Percentiles rank a stretch among this genome's conserved stretches.
These are phyloP conservation scores for Aechmea fasciata DNA, from an alignment of 176 grass and related monocot species.

Conservation along the genomic window DNA sequence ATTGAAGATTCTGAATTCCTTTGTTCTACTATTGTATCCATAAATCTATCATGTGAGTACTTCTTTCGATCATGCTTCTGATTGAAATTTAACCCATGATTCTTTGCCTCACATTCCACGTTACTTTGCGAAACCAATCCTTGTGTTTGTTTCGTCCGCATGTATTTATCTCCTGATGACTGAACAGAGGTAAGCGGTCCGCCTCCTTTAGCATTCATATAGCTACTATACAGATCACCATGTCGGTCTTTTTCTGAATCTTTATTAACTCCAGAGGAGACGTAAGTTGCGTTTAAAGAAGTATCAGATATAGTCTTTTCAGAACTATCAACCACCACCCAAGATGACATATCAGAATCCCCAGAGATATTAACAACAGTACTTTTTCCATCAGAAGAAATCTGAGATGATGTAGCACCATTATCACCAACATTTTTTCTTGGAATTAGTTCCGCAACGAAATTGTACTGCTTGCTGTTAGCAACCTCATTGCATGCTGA, in stretches of 20 bases:
- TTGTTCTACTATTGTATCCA: slow-evolving; percentile 35
- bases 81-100: slow-evolving; percentile 23
- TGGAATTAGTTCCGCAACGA: slow-evolving; percentile 38
- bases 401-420: slow-evolving; percentile 57
- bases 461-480: slow-evolving; percentile 75
- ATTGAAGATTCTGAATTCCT: slow-evolving; percentile 34
- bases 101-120: slow-evolving; percentile 34
- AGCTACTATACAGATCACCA: slow-evolving; percentile 39
- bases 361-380: slow-evolving; percentile 43
- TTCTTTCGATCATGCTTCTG: slow-evolving; percentile 57
- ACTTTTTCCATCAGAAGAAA: slow-evolving; percentile 45
- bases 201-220: slow-evolving; percentile 28
- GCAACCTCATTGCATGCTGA: slow-evolving; percentile 95
- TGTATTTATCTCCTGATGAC: slow-evolving; percentile 33
- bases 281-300: slow-evolving; percentile 28
- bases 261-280: slow-evolving; percentile 28
- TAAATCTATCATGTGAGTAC: slow-evolving; percentile 51
- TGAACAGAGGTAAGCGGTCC: slow-evolving; percentile 22
- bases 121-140: slow-evolving; percentile 24
- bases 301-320: slow-evolving; percentile 33
- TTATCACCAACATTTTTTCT: slow-evolving; percentile 57
- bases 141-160: slow-evolving; percentile 26
- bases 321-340: slow-evolving; percentile 31
- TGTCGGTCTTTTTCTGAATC: slow-evolving; percentile 29
- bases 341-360: slow-evolving; percentile 36